Evolutionary conservation across 768 basidiomycete genomes (phyloP), one percentile per base, ranked within the genome.

Genomic region (Pleurotus giganteus): DNA sequence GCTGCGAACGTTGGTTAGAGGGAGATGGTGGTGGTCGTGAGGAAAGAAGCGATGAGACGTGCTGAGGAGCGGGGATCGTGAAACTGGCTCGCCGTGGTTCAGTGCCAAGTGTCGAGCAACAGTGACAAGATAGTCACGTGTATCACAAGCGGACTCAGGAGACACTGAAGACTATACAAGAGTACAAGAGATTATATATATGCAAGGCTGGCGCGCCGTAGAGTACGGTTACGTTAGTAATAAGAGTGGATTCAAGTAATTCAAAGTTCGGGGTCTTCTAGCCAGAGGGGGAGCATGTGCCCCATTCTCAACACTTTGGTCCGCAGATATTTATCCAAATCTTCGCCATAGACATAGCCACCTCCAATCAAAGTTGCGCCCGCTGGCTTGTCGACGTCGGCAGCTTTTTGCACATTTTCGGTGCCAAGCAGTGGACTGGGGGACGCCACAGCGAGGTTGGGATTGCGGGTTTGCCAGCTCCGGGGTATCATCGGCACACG

Each of bases 221-320:
- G n/a, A n/a, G n/a, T 12, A 7, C 9, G 39, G 19, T 17, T 17
- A 41, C 12, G 39, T 41, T 17, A 11, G n/a, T 36, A 36, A 41
- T 11, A n/a, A 41, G 39, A 17, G 9, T 45, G 26, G 19, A 45
- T 24, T 26, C 15, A 34, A 34, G 8, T 45, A 21, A 8, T 43
- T 51, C 21, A 51, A 37, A 60, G 58, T 24, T 63, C 64, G 39
- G 65, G 60, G 58, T 74, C 71, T 23, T 75, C 74, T 65, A 76
- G 66, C 75, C 73, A 76, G 51, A 88, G 65, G 28, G 87, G 84
- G 24, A 97, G 74, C 75, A 96, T 86, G 67, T 99, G 97, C 11
- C 97, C 97, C 97, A 99, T 99, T 57, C 89, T 80, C 66, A 93
- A 73, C n/a, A 98, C 86, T 69, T 99, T 99, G 34, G 97, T 98